Conservation (phyloP, 2,329 filamentous ascomycete genomes). For the Colletotrichum viniferum region DNA sequence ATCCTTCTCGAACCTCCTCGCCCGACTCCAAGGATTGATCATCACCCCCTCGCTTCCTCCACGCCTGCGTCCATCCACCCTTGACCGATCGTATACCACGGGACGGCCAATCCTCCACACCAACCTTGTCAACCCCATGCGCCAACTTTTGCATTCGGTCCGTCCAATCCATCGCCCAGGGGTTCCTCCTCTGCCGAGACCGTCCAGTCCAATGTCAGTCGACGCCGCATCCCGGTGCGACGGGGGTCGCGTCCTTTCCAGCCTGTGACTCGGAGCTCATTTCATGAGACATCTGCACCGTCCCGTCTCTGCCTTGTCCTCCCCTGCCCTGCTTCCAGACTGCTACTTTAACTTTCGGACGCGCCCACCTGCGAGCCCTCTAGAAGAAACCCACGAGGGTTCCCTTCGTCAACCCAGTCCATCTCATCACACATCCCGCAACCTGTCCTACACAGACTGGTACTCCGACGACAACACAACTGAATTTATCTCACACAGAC, state of each 20-base stretch:
- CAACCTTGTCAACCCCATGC: conserved; percentile 12
- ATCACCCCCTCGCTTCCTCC: background rate
- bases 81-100: background rate
- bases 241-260: background rate
- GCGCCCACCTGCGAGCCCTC: background rate
- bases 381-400: background rate
- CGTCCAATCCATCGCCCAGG: conserved; percentile 9
- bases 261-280: background rate
- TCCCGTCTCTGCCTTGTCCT: background rate
- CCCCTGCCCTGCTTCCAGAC: background rate
- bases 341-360: background rate
- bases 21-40: background rate
- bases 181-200: background rate
- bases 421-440: background rate
- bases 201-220: conserved; percentile 13
- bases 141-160: conserved; percentile 21
- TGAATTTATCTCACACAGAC: background rate
- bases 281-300: background rate
- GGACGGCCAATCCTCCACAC: conserved; percentile 13
- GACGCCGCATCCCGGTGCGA: conserved; percentile 2
- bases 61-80: background rate
- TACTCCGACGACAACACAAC: background rate
- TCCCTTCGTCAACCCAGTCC: background rate
- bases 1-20: background rate
- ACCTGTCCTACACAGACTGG: background rate